A percentile compares a stretch with the other conserved stretches of the same genome.
Conservation (phyloP, 202 grass and related monocot species). For the Elaeis oleifera region DNA sequence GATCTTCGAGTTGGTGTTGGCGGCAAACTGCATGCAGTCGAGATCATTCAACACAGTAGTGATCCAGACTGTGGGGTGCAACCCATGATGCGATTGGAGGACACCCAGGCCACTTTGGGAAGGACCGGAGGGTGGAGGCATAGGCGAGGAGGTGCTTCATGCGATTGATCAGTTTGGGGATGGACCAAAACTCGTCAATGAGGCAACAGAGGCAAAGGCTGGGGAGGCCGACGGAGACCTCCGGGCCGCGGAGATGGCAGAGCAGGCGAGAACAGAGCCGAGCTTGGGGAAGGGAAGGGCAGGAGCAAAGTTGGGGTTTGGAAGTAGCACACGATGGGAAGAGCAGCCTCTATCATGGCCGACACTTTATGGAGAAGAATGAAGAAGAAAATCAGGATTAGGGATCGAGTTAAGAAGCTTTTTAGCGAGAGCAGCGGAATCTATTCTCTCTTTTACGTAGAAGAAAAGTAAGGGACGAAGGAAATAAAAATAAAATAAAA, state of each 20-base stretch:
- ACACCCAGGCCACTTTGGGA: constrained; percentile 36
- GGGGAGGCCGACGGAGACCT: not conserved
- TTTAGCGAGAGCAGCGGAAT: constrained; percentile 9
- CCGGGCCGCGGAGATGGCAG: not conserved
- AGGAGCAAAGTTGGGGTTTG: not conserved
- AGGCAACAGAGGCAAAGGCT: constrained; percentile 32
- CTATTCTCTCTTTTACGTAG: no score
- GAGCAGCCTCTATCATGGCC: no score
- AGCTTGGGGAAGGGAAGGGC: constrained; percentile 1
- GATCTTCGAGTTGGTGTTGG: constrained; percentile 23
- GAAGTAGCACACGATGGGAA: constrained; percentile 1
- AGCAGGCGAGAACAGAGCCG: not conserved
- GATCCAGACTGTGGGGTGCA: constrained; percentile 68
- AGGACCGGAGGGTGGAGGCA: constrained; percentile 47
- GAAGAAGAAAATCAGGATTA: not conserved
- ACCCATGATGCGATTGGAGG: constrained; percentile 73
- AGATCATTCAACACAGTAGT: constrained; percentile 11
- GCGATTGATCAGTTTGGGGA: constrained; percentile 40
- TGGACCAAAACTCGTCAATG: constrained; percentile 48
- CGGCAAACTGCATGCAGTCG: constrained; percentile 52
- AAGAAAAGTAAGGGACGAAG: no score
- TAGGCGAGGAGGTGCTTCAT: constrained; percentile 50
- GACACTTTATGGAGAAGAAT: no score
- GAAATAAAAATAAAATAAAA: no score
- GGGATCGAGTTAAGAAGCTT: not conserved